These are phyloP conservation scores for Amanita molliuscula DNA, from an alignment of 768 basidiomycete genomes.

Conservation along the genomic window DNA sequence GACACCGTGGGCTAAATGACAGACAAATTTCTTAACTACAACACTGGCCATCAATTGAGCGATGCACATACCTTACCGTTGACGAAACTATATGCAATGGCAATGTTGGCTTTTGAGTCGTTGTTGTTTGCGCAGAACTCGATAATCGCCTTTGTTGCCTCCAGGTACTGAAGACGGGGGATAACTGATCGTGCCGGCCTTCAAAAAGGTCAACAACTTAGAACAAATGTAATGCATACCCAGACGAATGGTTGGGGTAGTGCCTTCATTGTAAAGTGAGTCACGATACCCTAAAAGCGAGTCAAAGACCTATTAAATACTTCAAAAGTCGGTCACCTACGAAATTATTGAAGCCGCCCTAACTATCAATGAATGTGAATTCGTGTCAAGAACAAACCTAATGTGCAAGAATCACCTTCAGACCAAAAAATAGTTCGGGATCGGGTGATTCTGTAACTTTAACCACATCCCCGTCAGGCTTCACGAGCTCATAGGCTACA, in stretches of 20 bases:
- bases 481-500: conserved; percentile 43
- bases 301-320: background rate
- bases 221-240: conserved; percentile 25
- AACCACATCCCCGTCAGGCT: conserved; percentile 39
- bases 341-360: conserved; percentile 61
- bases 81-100: conserved; percentile 34
- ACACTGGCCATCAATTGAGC: background rate
- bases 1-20: background rate
- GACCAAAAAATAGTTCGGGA: conserved; percentile 29
- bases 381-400: too few relatives aligned
- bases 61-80: conserved; percentile 20
- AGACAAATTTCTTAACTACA: background rate
- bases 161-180: conserved; percentile 13
- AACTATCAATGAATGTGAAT: background rate
- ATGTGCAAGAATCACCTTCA: conserved; percentile 19
- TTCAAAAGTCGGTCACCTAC: conserved; percentile 11
- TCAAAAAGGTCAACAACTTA: background rate
- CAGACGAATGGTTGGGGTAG: conserved; percentile 49
- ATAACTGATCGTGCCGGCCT: conserved; percentile 40
- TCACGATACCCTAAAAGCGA: conserved; percentile 46
- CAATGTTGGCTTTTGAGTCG: conserved; percentile 41
- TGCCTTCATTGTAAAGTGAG: conserved; percentile 42
- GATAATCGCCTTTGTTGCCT: conserved; percentile 24
- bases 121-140: conserved; percentile 29
- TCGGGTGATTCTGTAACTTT: conserved; percentile 23